Percentiles rank a stretch among this genome's conserved stretches.
Evolutionary conservation across 202 grass and related monocot species (phyloP).

Genomic region (Elaeis oleifera): DNA sequence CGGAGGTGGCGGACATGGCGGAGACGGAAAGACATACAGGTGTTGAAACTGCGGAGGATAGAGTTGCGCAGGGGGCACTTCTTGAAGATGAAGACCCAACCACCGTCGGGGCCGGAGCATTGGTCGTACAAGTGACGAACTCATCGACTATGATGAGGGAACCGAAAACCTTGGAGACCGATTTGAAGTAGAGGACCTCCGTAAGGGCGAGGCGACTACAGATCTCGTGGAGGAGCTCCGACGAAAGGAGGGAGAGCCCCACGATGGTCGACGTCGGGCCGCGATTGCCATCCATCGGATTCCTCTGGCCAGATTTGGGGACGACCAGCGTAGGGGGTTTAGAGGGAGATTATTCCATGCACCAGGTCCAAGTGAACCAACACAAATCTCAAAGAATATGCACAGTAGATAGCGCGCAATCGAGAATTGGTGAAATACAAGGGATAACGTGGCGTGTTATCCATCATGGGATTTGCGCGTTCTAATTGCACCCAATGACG

Average conservation of each 20-base stretch:
- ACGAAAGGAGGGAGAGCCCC: constrained; percentile 56
- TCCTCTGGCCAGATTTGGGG: constrained; percentile 20
- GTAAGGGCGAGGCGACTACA: constrained; percentile 70
- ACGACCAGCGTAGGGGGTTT: constrained; percentile 16
- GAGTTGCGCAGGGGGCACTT: constrained; percentile 59
- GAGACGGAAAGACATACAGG: constrained; percentile 4
- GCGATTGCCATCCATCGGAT: no score
- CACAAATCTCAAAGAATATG: no score
- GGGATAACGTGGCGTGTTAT: no score
- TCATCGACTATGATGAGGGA: constrained; percentile 53
- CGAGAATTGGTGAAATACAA: no score
- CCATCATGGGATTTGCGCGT: no score
- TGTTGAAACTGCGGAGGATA: constrained; percentile 72
- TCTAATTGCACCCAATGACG: no score
- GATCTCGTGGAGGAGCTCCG: constrained; percentile 93
- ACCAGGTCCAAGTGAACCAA: no score
- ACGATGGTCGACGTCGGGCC: neutral
- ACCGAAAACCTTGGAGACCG: constrained; percentile 65
- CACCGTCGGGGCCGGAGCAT: constrained; percentile 29
- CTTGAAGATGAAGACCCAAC: constrained; percentile 89
- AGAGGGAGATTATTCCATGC: neutral
- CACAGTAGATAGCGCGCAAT: no score
- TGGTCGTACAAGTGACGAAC: constrained; percentile 87
- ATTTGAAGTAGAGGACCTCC: constrained; percentile 66
- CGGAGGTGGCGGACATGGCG: no score